Percentiles rank a stretch among this genome's conserved stretches.
These are phyloP conservation scores for Trichaptum fuscoviolaceum DNA, from an alignment of 768 basidiomycete genomes.

Conservation along the genomic window DNA sequence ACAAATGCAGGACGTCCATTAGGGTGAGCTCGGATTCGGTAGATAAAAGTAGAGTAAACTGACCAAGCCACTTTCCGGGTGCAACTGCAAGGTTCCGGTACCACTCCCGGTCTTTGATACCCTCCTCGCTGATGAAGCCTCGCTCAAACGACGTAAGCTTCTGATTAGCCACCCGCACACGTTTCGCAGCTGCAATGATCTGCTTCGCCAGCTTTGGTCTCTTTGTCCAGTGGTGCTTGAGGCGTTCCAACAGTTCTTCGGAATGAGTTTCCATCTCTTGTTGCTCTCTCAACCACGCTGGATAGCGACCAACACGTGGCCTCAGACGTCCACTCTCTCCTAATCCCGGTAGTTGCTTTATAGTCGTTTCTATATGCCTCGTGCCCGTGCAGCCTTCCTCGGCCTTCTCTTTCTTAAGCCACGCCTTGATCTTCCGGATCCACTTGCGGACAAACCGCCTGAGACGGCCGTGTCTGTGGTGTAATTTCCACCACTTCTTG, in stretches of 20 bases:
- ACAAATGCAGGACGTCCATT: slow-evolving; percentile 2
- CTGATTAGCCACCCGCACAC: slow-evolving; percentile 54
- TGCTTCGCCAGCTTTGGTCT: slow-evolving; percentile 20
- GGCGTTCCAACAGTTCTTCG: slow-evolving; percentile 1
- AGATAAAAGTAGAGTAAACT: slow-evolving; percentile 17
- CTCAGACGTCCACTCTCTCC: slow-evolving; percentile 10
- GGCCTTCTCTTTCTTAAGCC: slow-evolving; percentile 23
- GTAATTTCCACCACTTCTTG: slow-evolving; percentile 29
- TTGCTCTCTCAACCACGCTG: slow-evolving; percentile 23
- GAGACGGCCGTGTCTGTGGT: slow-evolving; percentile 15
- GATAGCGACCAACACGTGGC: slow-evolving; percentile 22
- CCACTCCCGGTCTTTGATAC: slow-evolving; percentile 81
- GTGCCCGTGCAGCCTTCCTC: slow-evolving; percentile 30
- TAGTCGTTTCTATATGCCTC: slow-evolving; percentile 22
- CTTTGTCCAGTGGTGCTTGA: slow-evolving; percentile 7
- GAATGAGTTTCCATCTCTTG: slow-evolving; percentile 3
- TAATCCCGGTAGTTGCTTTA: slow-evolving; percentile 9
- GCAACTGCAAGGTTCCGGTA: slow-evolving; percentile 82
- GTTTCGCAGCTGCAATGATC: slow-evolving; percentile 53
- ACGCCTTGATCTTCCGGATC: slow-evolving; percentile 32
- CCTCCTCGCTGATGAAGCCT: slow-evolving; percentile 74
- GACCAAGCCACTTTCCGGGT: slow-evolving; percentile 81
- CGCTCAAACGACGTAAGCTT: slow-evolving; percentile 69
- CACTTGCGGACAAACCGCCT: slow-evolving; percentile 23
- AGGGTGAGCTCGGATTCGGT: not conserved